Percentiles rank a stretch among this genome's conserved stretches.
These are phyloP conservation scores for Saccharomycopsis vini DNA, from an alignment of 805 yeast genomes.

Conservation along the genomic window DNA sequence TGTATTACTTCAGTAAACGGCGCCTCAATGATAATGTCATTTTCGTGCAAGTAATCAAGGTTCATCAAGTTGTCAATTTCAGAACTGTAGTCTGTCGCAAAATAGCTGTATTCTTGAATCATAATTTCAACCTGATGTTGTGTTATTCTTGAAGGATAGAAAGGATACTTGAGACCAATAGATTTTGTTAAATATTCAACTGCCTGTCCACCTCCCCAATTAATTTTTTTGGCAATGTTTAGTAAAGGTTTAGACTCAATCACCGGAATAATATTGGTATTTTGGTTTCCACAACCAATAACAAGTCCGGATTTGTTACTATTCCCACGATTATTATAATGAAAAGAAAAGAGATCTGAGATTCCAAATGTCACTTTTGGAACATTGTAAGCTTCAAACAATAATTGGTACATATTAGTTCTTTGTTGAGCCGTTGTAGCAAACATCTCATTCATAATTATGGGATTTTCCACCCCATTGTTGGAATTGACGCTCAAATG, in stretches of 20 bases:
- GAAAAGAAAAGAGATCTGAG: conserved; percentile 72
- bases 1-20: conserved; percentile 61
- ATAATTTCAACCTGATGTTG: conserved; percentile 55
- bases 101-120: conserved; percentile 70
- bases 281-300: conserved; percentile 73
- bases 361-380: conserved; percentile 75
- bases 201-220: conserved; percentile 84
- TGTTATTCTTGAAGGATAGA: conserved; percentile 70
- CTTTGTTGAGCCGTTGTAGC: conserved; percentile 68
- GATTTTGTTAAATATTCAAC: conserved; percentile 53
- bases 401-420: conserved; percentile 62
- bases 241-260: conserved; percentile 58
- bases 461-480: conserved; percentile 62
- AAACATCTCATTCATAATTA: conserved; percentile 70
- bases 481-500: conserved; percentile 56
- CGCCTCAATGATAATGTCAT: conserved; percentile 76
- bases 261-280: conserved; percentile 78
- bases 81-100: conserved; percentile 54
- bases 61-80: conserved; percentile 54
- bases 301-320: conserved; percentile 51
- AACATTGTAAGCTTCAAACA: conserved; percentile 75
- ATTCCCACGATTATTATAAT: conserved; percentile 44
- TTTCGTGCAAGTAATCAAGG: conserved; percentile 51
- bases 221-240: conserved; percentile 66
- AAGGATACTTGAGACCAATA: conserved; percentile 78